Base-by-base conservation (phyloP, 2,329 filamentous ascomycete genomes). In the Harringtonia lauricola region DNA sequence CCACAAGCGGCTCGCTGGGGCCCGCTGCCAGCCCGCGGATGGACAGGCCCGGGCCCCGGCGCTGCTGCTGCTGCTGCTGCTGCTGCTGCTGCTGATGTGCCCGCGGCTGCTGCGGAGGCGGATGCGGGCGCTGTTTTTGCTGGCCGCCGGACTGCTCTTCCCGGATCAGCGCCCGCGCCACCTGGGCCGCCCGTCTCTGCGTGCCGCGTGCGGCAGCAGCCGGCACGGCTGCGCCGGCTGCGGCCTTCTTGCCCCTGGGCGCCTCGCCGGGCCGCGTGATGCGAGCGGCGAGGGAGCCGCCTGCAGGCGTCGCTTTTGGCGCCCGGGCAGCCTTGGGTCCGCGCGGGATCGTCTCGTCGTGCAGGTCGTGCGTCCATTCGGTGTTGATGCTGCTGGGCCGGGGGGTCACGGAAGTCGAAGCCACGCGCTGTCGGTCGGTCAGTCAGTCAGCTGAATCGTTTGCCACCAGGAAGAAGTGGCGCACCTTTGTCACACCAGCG, bases 291-390 rank as follows among this genome's bases (percentile, higher is more conserved):
- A 78, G 63, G 10, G 69, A 65, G 51, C 58, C 60, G 3, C 17
- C 22, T 47, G 22, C 45, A 54, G n/a, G 35, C 18, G 19, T 18
- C 22, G 26, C 22, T n/a, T n/a, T n/a, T n/a, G n/a, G n/a, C 18
- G 28, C 35, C 3, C 29, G 30, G 26, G 43, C 59, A 67, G 47
- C 67, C 34, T 28, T 17, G 29, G 29, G 41, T 1, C 34, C 41
- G 9, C 41, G 41, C 15, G 34, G 34, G 26, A 42, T 31, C 18
- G 6, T 26, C 10, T 58, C 59, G 50, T 63, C 61, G 59, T 86
- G 79, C 4, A 85, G 69, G 52, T 86, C 81, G 58, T 85, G 81
- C 10, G 77, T 79, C 81, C 81, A 86, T 61, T 82, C 79, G 51
- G 72, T 71, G 52, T 83, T 70, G 58, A 83, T 72, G 57, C 78